Conservation (phyloP, 2,329 filamentous ascomycete genomes). For the Pseudodiploospora longispora region DNA sequence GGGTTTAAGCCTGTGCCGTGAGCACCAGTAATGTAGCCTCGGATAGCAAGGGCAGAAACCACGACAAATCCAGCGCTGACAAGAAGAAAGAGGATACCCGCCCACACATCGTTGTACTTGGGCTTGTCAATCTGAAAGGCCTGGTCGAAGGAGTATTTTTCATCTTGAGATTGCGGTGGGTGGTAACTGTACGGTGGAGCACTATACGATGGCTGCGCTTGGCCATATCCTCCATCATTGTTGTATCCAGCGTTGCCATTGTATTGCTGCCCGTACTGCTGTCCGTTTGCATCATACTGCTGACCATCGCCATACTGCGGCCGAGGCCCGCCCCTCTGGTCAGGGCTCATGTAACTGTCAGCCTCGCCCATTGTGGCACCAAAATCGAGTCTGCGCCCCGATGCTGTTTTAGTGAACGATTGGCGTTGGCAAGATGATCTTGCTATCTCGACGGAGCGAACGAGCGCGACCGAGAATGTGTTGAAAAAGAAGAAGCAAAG, state of each 20-base stretch:
- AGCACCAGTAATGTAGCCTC: constrained; percentile 58
- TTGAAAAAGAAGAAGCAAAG: too few relatives aligned
- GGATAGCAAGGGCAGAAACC: constrained; percentile 66
- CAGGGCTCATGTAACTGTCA: constrained; percentile 23
- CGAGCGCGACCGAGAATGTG: too few relatives aligned
- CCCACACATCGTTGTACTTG: constrained; percentile 91
- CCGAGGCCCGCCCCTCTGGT: constrained; percentile 12
- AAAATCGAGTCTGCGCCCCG: not conserved
- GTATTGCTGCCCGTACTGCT: constrained; percentile 8
- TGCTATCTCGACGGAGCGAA: too few relatives aligned
- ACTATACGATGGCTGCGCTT: constrained; percentile 20
- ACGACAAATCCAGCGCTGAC: constrained; percentile 67
- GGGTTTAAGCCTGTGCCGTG: constrained; percentile 69
- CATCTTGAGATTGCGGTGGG: constrained; percentile 29
- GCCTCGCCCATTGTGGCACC: constrained; percentile 24
- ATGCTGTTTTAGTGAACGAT: not conserved
- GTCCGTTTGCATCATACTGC: constrained; percentile 12
- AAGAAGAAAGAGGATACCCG: constrained; percentile 66
- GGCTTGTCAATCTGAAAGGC: constrained; percentile 73
- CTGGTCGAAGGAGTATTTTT: constrained; percentile 62
- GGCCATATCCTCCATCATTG: constrained; percentile 15
- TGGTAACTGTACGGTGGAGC: constrained; percentile 27
- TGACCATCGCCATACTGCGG: constrained; percentile 12
- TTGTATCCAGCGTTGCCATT: constrained; percentile 11
- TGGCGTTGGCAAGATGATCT: not conserved